These are phyloP conservation scores for Paraglomus brasilianum DNA, from an alignment of 192 early-diverging fungal species.

Conservation along the genomic window DNA sequence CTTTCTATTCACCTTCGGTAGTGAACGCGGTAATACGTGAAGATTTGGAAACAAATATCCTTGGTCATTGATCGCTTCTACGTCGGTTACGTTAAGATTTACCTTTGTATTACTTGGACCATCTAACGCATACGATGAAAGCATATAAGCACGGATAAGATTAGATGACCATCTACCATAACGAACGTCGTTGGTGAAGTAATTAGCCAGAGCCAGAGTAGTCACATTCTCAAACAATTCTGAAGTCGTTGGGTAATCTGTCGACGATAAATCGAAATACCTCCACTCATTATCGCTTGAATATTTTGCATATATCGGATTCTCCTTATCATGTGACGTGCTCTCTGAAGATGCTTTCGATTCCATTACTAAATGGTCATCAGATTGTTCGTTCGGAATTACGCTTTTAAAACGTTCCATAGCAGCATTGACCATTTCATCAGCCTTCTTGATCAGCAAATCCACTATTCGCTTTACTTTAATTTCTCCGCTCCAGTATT, in stretches of 20 bases:
- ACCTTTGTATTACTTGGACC: too few relatives aligned
- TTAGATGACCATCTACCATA: conserved; percentile 53
- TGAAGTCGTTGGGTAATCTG: conserved; percentile 21
- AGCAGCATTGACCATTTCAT: too few relatives aligned
- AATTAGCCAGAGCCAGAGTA: conserved; percentile 50
- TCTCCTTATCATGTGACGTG: conserved; percentile 31
- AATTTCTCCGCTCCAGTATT: conserved; percentile 52
- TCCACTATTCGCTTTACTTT: conserved; percentile 43
- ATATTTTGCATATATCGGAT: conserved; percentile 32
- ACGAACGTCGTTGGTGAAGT: conserved; percentile 49
- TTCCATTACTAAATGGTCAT: conserved; percentile 36
- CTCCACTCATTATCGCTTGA: not conserved
- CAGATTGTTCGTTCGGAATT: conserved; percentile 7
- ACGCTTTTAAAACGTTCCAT: too few relatives aligned
- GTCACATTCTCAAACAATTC: conserved; percentile 51
- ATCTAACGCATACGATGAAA: conserved; percentile 31
- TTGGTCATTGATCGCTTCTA: conserved; percentile 54
- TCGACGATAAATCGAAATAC: too few relatives aligned
- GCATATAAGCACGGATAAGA: conserved; percentile 47
- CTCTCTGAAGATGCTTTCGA: conserved; percentile 20
- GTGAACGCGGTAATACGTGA: conserved; percentile 46
- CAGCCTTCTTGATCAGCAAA: conserved; percentile 35
- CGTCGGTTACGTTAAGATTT: conserved; percentile 33
- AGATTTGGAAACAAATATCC: conserved; percentile 57
- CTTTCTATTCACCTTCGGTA: conserved; percentile 32